Conservation (phyloP, 768 basidiomycete species). For the Rhizopogon sp. region DNA sequence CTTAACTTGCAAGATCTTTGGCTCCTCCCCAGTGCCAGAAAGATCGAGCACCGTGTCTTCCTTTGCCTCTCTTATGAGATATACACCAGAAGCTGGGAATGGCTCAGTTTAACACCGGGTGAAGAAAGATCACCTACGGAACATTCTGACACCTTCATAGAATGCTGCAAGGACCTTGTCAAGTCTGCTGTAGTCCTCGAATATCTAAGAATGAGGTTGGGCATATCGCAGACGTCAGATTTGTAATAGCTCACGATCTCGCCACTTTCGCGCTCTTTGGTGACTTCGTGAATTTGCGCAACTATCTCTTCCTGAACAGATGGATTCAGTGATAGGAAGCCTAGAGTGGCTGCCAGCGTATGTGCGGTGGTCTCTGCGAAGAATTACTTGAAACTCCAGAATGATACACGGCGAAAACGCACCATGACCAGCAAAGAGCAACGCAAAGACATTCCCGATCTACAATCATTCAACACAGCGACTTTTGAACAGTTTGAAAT, state of each 20-base stretch:
- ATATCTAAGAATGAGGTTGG: conserved; percentile 3
- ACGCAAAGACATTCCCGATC: conserved; percentile 28
- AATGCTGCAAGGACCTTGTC: conserved; percentile 25
- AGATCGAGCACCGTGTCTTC: conserved; percentile 21
- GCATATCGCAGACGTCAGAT: neutral
- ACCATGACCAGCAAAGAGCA: conserved; percentile 60
- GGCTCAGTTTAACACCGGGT: neutral
- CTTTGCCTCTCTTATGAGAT: conserved; percentile 25
- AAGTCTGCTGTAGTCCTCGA: conserved; percentile 23
- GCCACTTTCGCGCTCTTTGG: conserved; percentile 13
- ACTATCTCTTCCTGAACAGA: conserved; percentile 28
- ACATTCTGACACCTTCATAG: conserved; percentile 30
- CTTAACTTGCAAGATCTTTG: conserved; percentile 14
- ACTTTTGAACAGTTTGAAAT: neutral
- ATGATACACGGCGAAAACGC: conserved; percentile 3
- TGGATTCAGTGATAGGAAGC: conserved; percentile 23
- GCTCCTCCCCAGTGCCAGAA: conserved; percentile 8
- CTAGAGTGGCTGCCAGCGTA: conserved; percentile 29
- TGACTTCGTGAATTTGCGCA: conserved; percentile 23
- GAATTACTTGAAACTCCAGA: neutral
- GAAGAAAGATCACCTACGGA: conserved; percentile 18
- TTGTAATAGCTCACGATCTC: conserved; percentile 11
- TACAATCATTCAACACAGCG: neutral
- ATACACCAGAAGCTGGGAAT: conserved; percentile 21
- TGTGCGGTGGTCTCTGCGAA: conserved; percentile 29